Base-by-base conservation (phyloP, 805 yeast genomes). In the Wickerhamomyces bovis region DNA sequence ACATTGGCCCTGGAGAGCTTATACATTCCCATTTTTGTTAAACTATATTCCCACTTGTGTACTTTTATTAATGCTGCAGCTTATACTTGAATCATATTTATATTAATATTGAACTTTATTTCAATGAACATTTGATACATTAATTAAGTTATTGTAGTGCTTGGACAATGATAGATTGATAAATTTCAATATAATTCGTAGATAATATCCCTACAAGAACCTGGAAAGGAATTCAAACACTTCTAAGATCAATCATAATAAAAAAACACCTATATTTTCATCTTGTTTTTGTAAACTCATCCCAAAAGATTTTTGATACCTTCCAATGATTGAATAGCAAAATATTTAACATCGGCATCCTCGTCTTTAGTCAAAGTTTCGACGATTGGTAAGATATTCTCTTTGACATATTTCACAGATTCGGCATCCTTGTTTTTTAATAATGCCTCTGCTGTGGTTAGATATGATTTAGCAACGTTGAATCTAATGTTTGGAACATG, bases 401-500 rank as follows among this genome's bases (percentile, higher is more conserved):
- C 65, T 38, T 69, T 61, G 25, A 83, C 72, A 41, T 77, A 58
- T n/a, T 65, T 59, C 6, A 49, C 49, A 30, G 63, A 57, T 28
- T 53, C 51, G 8, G 41, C 16, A 28, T 44, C 41, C 13, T 54
- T 51, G 9, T 45, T 52, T 7, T 45, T 49, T 45, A 52, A 45
- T 48, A 86, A 67, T 15, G 80, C 71, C 58, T 80, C 77, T 7
- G 81, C 81, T 30, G 85, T 72, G 22, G 74, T 69, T 38, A 78
- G 75, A 60, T 85, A 80, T 15, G 95, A 78, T 66, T 89, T 89
- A 23, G 99, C 97, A 52, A 86, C 89, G 68, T 90, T 94, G 71
- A 94, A 94, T 62, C 97, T 78, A 52, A 94, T 90, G 66, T 94
- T 94, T 57, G 99, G 97, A 47, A 94, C 97, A 8, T 81, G 76